phyloP scores from a whole-genome alignment of 306 rosid species.

The Erythrophleum fordii region DNA sequence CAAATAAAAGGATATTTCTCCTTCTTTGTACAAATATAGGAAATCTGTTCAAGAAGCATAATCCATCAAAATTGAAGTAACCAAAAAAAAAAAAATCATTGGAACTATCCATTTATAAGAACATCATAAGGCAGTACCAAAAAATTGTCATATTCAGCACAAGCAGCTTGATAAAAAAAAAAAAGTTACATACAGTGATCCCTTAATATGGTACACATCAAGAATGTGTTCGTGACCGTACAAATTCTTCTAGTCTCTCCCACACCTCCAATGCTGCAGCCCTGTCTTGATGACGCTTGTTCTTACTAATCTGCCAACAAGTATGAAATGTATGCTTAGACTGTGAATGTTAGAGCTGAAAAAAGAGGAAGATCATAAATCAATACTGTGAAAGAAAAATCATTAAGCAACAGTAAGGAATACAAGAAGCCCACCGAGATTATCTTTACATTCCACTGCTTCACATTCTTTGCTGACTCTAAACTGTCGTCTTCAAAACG shows the following conservation, averaged over 20 bases:
- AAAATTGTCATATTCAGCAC: conserved; percentile 4
- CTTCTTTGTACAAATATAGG: not conserved
- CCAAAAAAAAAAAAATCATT: not conserved
- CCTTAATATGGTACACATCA: conserved; percentile 45
- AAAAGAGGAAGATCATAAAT: conserved; percentile 10
- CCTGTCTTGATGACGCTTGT: conserved; percentile 96
- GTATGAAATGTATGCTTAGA: conserved; percentile 18
- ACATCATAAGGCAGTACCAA: conserved; percentile 4
- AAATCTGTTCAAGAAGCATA: not conserved
- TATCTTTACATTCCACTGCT: conserved; percentile 99
- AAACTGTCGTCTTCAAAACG: conserved; percentile 81
- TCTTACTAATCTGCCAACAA: conserved; percentile 84
- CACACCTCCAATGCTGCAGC: conserved; percentile 99
- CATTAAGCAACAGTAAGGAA: not conserved
- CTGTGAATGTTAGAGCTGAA: not conserved
- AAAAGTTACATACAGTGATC: conserved; percentile 36
- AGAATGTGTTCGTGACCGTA: conserved; percentile 87
- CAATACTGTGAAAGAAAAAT: conserved; percentile 13
- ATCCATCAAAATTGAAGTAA: not conserved
- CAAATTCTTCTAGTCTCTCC: conserved; percentile 97
- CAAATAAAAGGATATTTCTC: not conserved
- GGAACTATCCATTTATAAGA: not conserved
- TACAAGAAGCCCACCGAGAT: conserved; percentile 68
- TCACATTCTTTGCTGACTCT: conserved; percentile 87
- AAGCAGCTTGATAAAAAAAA: conserved; percentile 37